Conservation (phyloP, 2,329 filamentous ascomycete genomes). For the Zymoseptoria tritici region DNA sequence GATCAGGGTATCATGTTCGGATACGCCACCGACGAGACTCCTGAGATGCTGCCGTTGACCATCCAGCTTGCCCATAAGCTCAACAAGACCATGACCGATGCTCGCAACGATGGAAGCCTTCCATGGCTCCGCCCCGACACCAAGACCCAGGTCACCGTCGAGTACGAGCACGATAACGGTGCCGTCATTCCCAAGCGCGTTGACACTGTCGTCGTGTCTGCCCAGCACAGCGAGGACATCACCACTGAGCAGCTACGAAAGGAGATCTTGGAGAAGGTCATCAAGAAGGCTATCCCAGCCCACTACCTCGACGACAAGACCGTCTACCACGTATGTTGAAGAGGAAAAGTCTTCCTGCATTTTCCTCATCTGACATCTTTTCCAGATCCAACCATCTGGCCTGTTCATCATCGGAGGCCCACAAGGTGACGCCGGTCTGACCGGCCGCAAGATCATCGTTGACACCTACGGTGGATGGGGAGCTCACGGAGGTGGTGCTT, state of each 20-base stretch:
- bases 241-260: conserved; percentile 86
- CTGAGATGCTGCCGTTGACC: conserved; percentile 91
- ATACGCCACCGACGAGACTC: conserved; percentile 98
- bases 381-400: conserved; percentile 85
- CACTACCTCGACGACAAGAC: conserved; percentile 90
- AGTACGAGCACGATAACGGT: conserved; percentile 95
- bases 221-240: conserved; percentile 86
- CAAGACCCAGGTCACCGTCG: conserved; percentile 98
- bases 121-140: conserved; percentile 97
- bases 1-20: conserved; percentile 99
- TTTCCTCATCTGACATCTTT: conserved; percentile 1
- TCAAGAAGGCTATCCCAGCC: conserved; percentile 87
- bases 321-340: conserved; percentile 73
- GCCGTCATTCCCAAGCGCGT: conserved; percentile 88
- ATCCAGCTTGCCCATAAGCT: conserved; percentile 93
- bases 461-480: conserved; percentile 99
- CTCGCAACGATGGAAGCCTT: conserved; percentile 77
- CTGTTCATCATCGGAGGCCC: conserved; percentile 99
- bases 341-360: background rate
- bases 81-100: conserved; percentile 86
- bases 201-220: conserved; percentile 93
- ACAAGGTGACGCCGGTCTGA: conserved; percentile 97
- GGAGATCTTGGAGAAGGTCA: conserved; percentile 94
- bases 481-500: conserved; percentile 98
- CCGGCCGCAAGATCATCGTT: conserved; percentile 98